phyloP scores from a whole-genome alignment of 352 stramenopile species.

The Phytophthora quininea region DNA sequence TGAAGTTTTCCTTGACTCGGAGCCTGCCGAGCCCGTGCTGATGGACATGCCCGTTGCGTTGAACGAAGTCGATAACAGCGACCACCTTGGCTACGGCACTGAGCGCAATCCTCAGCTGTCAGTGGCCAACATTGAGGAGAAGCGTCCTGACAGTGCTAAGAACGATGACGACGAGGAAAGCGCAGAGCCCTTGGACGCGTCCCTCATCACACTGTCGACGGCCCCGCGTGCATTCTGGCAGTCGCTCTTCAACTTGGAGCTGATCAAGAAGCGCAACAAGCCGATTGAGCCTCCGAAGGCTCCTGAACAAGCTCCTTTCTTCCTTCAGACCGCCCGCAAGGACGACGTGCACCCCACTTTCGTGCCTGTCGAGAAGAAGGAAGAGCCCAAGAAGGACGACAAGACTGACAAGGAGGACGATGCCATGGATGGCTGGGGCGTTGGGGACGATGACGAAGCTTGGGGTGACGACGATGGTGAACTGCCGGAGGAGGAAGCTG shows the following conservation, averaged over 20 bases:
- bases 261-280: slow-evolving; percentile 97
- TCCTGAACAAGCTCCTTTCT: slow-evolving; percentile 94
- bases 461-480: slow-evolving; percentile 65
- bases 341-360: slow-evolving; percentile 83
- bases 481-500: slow-evolving; percentile 30
- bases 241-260: slow-evolving; percentile 91
- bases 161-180: slow-evolving; percentile 32
- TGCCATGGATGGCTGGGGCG: slow-evolving; percentile 72
- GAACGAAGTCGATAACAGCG: slow-evolving; percentile 82
- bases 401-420: slow-evolving; percentile 37
- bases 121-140: slow-evolving; percentile 44
- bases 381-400: slow-evolving; percentile 23
- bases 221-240: slow-evolving; percentile 89
- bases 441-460: slow-evolving; percentile 59
- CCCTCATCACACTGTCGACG: slow-evolving; percentile 78
- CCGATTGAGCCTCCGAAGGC: slow-evolving; percentile 94
- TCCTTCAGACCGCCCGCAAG: slow-evolving; percentile 91
- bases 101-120: slow-evolving; percentile 59
- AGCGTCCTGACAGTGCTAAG: slow-evolving; percentile 52
- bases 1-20: slow-evolving; percentile 83
- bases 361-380: slow-evolving; percentile 50
- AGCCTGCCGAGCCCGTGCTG: slow-evolving; percentile 72
- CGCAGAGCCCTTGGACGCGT: slow-evolving; percentile 59
- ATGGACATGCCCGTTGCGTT: slow-evolving; percentile 93
- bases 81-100: slow-evolving; percentile 57